phyloP scores from a whole-genome alignment of 176 grass and related monocot species.

The Puccinellia tenuiflora region DNA sequence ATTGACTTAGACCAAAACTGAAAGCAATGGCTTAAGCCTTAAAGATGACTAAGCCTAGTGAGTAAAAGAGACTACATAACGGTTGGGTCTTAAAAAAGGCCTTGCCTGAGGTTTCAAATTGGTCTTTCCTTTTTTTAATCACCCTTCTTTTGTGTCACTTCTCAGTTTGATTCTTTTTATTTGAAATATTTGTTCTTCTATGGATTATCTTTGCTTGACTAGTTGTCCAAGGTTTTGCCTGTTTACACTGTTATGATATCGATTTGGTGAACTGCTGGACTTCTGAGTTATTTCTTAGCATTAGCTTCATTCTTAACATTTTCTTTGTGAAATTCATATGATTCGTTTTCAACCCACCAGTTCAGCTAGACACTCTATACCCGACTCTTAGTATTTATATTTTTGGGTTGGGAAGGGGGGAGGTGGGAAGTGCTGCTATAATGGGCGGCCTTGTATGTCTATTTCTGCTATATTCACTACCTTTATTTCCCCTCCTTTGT shows the following conservation, averaged over 20 bases:
- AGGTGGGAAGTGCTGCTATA: neutral
- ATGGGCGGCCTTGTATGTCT: neutral
- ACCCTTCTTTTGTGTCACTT: neutral
- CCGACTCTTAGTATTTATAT: neutral
- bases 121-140: neutral
- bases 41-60: neutral
- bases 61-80: neutral
- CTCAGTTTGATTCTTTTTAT: neutral
- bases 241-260: neutral
- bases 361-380: neutral
- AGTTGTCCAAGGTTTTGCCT: no score
- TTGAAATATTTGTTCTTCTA: neutral
- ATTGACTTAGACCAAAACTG: neutral
- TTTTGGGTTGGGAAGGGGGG: neutral
- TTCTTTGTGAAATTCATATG: neutral
- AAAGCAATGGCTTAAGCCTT: neutral
- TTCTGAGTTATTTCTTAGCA: neutral
- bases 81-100: neutral
- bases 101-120: neutral
- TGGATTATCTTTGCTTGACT: neutral
- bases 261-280: neutral
- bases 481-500: neutral
- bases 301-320: neutral
- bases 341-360: neutral
- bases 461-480: conserved; percentile 20